Evolutionary conservation across 441 rosid species (phyloP).

Genomic region (Adansonia gregorii): DNA sequence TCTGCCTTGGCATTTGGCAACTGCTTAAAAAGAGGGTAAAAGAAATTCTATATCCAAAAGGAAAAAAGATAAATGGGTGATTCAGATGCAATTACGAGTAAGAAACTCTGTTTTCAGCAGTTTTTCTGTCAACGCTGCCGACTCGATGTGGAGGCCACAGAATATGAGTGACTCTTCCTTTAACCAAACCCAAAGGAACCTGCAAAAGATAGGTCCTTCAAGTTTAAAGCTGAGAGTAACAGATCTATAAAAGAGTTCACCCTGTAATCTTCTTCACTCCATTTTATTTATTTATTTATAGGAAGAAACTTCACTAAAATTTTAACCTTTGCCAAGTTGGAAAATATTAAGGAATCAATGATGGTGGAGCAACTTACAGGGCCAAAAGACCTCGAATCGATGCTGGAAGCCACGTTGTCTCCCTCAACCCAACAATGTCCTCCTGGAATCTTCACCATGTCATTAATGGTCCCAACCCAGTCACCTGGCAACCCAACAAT

Average conservation of each 20-base stretch:
- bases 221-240: not conserved
- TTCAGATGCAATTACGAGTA: conserved; percentile 26
- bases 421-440: conserved; percentile 99
- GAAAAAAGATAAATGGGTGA: not conserved
- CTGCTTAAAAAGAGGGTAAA: not conserved
- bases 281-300: too few species aligned
- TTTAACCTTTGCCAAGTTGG: not conserved
- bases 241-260: not conserved
- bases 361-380: conserved; percentile 59
- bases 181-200: conserved; percentile 81
- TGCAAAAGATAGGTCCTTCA: conserved; percentile 36
- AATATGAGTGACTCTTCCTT: conserved; percentile 69
- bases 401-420: conserved; percentile 62
- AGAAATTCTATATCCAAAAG: not conserved
- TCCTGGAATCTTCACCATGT: conserved; percentile 67
- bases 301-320: too few species aligned
- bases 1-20: not conserved
- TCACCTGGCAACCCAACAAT: conserved; percentile 90
- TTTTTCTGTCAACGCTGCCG: conserved; percentile 42
- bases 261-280: not conserved
- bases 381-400: conserved; percentile 81
- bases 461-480: conserved; percentile 61
- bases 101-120: conserved; percentile 33
- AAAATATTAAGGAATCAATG: conserved; percentile 12
- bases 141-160: conserved; percentile 87